Conservation (phyloP, 495 filamentous ascomycete species). For the Talaromyces borbonicus region DNA sequence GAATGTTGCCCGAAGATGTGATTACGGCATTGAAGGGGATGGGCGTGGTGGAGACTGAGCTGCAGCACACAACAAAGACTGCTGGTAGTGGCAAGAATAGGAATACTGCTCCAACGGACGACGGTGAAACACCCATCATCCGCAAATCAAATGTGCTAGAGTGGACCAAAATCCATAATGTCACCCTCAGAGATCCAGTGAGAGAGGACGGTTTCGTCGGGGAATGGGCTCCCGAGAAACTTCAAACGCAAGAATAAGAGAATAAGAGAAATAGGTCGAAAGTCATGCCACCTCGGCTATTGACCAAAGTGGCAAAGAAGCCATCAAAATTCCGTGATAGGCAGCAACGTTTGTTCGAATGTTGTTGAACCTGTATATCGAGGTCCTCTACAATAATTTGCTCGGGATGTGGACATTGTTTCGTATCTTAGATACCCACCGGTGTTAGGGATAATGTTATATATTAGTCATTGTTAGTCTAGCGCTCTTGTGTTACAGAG, state of each 20-base stretch:
- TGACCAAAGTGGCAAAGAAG: slow-evolving; percentile 6
- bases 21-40: slow-evolving; percentile 68
- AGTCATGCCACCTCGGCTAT: slow-evolving; percentile 1
- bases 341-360: slow-evolving; percentile 4
- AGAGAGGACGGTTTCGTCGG: slow-evolving; percentile 38
- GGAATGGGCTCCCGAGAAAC: slow-evolving; percentile 16
- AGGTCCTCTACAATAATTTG: too few species aligned
- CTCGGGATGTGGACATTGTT: too few species aligned
- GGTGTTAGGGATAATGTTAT: too few species aligned
- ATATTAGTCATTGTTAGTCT: too few species aligned
- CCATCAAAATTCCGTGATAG: slow-evolving; percentile 1
- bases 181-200: slow-evolving; percentile 37
- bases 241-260: slow-evolving; percentile 10
- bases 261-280: too few species aligned
- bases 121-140: slow-evolving; percentile 26
- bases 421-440: too few species aligned
- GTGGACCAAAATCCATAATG: slow-evolving; percentile 30
- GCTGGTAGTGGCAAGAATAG: slow-evolving; percentile 7
- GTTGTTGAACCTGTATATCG: too few species aligned
- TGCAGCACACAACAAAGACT: slow-evolving; percentile 22
- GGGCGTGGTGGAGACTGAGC: slow-evolving; percentile 56
- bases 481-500: too few species aligned
- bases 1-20: slow-evolving; percentile 75
- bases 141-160: slow-evolving; percentile 37
- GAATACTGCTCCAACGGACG: slow-evolving; percentile 15